These are phyloP conservation scores for Cryptococcus hybrid DNA, from an alignment of 1,284 basidiomycete species.

Conservation along the genomic window DNA sequence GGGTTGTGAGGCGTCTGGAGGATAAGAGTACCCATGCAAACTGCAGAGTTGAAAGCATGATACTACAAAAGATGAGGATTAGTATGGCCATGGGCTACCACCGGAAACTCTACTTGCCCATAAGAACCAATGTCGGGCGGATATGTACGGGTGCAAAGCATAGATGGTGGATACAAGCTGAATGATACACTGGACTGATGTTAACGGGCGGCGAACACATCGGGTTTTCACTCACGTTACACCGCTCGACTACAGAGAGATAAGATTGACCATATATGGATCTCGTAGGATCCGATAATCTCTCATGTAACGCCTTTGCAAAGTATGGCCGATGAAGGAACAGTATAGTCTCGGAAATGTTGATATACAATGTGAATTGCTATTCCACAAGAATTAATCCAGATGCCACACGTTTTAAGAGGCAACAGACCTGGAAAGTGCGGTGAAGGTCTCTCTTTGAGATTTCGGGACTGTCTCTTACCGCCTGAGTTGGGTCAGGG, in stretches of 20 bases:
- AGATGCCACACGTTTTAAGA: neutral
- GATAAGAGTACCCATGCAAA: conserved; percentile 31
- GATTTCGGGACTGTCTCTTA: conserved; percentile 16
- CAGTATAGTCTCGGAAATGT: conserved; percentile 26
- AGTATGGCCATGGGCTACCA: too few species aligned
- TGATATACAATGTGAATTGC: conserved; percentile 31
- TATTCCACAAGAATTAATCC: neutral
- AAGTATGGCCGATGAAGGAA: conserved; percentile 36
- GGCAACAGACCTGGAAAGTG: neutral
- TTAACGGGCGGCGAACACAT: neutral
- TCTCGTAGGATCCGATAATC: conserved; percentile 25
- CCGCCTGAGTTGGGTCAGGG: conserved; percentile 14
- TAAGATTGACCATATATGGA: conserved; percentile 28
- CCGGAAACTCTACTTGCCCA: conserved; percentile 5
- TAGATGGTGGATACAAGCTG: conserved; percentile 24
- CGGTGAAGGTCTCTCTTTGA: conserved; percentile 19
- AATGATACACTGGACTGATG: conserved; percentile 20
- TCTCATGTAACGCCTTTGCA: conserved; percentile 30
- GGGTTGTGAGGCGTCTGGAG: conserved; percentile 24
- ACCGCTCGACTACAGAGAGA: conserved; percentile 31
- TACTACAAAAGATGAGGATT: conserved; percentile 1
- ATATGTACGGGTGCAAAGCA: conserved; percentile 22
- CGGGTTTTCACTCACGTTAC: conserved; percentile 19
- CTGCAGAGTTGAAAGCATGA: conserved; percentile 31
- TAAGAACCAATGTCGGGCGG: conserved; percentile 33